Base-by-base conservation (phyloP, 345 rosid genomes). In the Gossypium australe region DNA sequence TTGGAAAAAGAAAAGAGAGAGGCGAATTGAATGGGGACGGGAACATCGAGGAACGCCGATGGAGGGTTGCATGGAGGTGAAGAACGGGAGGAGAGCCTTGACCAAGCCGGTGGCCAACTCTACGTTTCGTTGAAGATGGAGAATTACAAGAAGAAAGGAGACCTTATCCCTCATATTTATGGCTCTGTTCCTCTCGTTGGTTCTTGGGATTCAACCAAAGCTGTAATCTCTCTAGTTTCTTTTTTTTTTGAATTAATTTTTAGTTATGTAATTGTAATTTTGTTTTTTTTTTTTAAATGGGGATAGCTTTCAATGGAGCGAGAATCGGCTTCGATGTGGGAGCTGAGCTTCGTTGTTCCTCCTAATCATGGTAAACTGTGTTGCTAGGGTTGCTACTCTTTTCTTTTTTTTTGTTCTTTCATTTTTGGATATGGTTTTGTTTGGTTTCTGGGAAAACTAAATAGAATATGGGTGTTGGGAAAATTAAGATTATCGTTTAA, bases 101-200 rank as follows among this genome's bases (percentile, higher is more conserved):
- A 91, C 80, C 91, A 86, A n/a, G 87, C 77, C 24, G 97, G 97
- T 3, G 97, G 92, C 43, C 93, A 94, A 82, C 90, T 95, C 66
- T 95, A 88, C 52, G 89, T 93, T 53, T 95, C 99, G 56, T 86
- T 95, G 57, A 90, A 87, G 84, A 90, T 93, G 97, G 98, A 91
- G 84, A 91, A 88, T 61, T 86, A 85, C 64, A 95, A 83, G 88
- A 88, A 82, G 52, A 90, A 89, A 77, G 88, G 88, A 17, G 98
- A 91, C 78, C 94, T 95, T 72, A 80, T 88, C 75, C 99, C 99
- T 84, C 98, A 95, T 71, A 90, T 91, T 55, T 93, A 90, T 67
- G 99, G 98, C 79, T 95, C 99, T 55, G 89, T 85, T 57, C 97
- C 93, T 75, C 89, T 95, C 53, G 85, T 93, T 66, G 99, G 98